These are phyloP conservation scores for Penicillium digitatum DNA, from an alignment of 2,329 filamentous ascomycete species.

Conservation along the genomic window DNA sequence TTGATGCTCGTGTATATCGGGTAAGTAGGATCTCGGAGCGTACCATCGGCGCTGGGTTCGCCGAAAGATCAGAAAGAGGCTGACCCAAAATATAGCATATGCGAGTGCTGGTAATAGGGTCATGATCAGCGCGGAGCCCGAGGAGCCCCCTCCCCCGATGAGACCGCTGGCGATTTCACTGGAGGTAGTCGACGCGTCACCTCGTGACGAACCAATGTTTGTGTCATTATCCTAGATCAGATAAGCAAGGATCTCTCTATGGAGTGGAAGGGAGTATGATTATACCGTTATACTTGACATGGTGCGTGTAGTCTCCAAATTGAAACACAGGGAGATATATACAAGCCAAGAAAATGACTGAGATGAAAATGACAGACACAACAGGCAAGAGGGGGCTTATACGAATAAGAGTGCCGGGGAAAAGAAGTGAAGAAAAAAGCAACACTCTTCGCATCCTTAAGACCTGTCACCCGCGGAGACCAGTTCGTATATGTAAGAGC, in stretches of 20 bases:
- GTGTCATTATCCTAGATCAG: slow-evolving; percentile 37
- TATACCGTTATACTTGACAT: slow-evolving; percentile 20
- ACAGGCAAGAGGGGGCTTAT: neutral
- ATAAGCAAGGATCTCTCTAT: neutral
- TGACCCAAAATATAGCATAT: slow-evolving; percentile 44
- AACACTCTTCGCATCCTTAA: slow-evolving; percentile 8
- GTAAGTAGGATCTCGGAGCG: slow-evolving; percentile 42
- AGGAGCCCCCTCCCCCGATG: slow-evolving; percentile 44
- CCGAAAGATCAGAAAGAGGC: slow-evolving; percentile 47
- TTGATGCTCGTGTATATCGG: slow-evolving; percentile 44
- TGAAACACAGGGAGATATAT: neutral
- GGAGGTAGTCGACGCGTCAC: slow-evolving; percentile 36
- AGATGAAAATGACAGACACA: neutral
- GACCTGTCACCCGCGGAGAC: slow-evolving; percentile 28
- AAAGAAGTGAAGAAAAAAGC: slow-evolving; percentile 7
- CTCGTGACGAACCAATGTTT: slow-evolving; percentile 42
- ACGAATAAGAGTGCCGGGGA: slow-evolving; percentile 2
- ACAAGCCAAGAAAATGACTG: slow-evolving; percentile 2
- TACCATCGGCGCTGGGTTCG: slow-evolving; percentile 47
- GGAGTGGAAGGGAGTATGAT: neutral
- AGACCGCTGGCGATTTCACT: slow-evolving; percentile 30
- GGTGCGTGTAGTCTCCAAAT: slow-evolving; percentile 2
- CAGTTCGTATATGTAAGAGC: neutral
- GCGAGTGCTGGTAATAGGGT: slow-evolving; percentile 49
- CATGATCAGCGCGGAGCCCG: slow-evolving; percentile 47